Percentiles rank a stretch among this genome's conserved stretches.
These are phyloP conservation scores for Rhododendron kiyosumense DNA, from an alignment of 148 eudicot species.

Conservation along the genomic window DNA sequence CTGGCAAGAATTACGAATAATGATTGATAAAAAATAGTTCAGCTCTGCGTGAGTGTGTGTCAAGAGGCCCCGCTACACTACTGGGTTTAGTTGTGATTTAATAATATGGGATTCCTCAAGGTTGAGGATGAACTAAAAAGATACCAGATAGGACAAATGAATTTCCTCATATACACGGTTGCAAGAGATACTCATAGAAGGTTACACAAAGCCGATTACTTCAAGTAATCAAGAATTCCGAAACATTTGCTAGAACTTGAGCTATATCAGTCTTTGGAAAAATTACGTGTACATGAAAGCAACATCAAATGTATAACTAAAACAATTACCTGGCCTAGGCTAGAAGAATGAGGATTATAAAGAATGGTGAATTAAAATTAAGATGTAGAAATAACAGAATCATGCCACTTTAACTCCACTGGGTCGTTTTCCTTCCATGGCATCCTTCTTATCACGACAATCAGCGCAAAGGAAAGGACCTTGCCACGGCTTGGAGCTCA, in stretches of 20 bases:
- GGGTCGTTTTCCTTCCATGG: constrained; percentile 95
- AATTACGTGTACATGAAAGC: constrained; percentile 11
- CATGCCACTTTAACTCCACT: constrained; percentile 64
- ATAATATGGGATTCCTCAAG: background rate
- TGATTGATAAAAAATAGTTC: too few species aligned
- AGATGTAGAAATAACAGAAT: constrained; percentile 16
- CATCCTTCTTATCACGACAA: constrained; percentile 82
- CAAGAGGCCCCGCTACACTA: background rate
- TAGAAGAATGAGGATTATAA: background rate
- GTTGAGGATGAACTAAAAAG: background rate
- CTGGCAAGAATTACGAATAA: background rate
- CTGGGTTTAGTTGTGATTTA: background rate
- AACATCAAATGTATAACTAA: background rate
- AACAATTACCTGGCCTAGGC: constrained; percentile 3
- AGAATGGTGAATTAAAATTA: constrained; percentile 2
- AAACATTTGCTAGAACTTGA: background rate
- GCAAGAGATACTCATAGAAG: background rate
- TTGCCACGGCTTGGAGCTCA: constrained; percentile 83
- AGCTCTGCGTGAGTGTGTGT: too few species aligned
- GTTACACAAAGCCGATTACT: background rate
- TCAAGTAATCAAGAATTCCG: background rate
- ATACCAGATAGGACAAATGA: background rate
- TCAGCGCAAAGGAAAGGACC: constrained; percentile 83
- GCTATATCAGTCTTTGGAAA: background rate
- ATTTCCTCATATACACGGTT: background rate